Conservation (phyloP, 768 basidiomycete species). For the Amanita pallidorosea region DNA sequence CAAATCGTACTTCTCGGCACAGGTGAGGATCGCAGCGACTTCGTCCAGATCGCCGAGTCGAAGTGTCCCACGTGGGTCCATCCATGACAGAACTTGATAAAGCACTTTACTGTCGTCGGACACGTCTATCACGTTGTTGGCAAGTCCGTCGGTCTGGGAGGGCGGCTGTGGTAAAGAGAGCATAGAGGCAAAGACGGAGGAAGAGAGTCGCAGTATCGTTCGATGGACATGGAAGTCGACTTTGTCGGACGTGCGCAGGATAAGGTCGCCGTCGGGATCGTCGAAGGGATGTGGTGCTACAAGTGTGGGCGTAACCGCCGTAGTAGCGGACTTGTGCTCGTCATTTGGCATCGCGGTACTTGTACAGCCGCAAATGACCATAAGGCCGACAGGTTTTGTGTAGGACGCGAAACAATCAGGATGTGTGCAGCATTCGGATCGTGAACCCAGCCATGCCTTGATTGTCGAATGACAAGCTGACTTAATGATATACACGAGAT, state of each 20-base stretch:
- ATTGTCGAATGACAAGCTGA: too few species aligned
- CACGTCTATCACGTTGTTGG: conserved; percentile 1
- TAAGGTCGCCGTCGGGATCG: not conserved
- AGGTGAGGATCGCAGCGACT: not conserved
- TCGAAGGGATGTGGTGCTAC: conserved; percentile 1
- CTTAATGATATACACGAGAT: too few species aligned
- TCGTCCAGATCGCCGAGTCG: not conserved
- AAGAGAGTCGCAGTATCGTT: not conserved
- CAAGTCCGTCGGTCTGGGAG: not conserved
- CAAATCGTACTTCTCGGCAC: conserved; percentile 3
- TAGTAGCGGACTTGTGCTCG: not conserved
- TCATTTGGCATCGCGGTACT: not conserved
- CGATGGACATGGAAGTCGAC: conserved; percentile 5
- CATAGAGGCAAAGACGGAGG: conserved; percentile 3
- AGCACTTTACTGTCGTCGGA: conserved; percentile 1
- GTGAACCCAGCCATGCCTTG: too few species aligned
- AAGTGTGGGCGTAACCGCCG: not conserved
- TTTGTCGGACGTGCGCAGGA: not conserved
- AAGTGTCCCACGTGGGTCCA: conserved; percentile 1
- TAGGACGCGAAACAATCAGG: too few species aligned
- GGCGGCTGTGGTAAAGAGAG: conserved; percentile 3
- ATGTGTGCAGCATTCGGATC: too few species aligned
- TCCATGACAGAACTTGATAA: conserved; percentile 3
- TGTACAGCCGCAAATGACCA: too few species aligned
- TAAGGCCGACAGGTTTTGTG: too few species aligned